Percentiles rank a stretch among this genome's conserved stretches.
Evolutionary conservation across 2,329 filamentous ascomycete species (phyloP).

Genomic region (Aureobasidium sp.): DNA sequence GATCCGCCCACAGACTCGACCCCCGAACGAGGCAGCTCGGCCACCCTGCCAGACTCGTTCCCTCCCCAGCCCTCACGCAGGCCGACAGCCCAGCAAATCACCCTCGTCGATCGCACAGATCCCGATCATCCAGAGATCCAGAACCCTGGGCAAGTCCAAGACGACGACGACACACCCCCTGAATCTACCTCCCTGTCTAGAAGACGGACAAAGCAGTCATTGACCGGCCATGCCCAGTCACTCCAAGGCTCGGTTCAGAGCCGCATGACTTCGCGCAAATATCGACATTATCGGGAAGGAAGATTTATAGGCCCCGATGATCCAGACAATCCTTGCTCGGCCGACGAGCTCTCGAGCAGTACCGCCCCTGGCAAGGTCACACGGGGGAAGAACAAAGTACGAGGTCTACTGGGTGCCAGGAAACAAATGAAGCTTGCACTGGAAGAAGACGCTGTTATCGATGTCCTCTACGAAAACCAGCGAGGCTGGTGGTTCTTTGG

Average conservation of each 20-base stretch:
- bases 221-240: slow-evolving; percentile 9
- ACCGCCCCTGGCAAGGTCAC: slow-evolving; percentile 22
- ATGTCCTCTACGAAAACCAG: slow-evolving; percentile 94
- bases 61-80: slow-evolving; percentile 31
- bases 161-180: slow-evolving; percentile 32
- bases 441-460: slow-evolving; percentile 53
- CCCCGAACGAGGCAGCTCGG: slow-evolving; percentile 1
- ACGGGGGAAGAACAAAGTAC: slow-evolving; percentile 26
- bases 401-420: slow-evolving; percentile 24
- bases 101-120: slow-evolving; percentile 53
- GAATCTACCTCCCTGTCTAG: slow-evolving; percentile 18
- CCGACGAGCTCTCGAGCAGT: slow-evolving; percentile 17
- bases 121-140: slow-evolving; percentile 7
- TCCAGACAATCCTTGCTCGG: slow-evolving; percentile 18
- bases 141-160: slow-evolving; percentile 13
- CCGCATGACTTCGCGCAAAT: slow-evolving; percentile 17
- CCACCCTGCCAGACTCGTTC: background rate
- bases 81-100: slow-evolving; percentile 58
- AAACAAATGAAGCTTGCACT: slow-evolving; percentile 28
- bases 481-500: slow-evolving; percentile 85
- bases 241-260: slow-evolving; percentile 6
- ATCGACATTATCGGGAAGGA: slow-evolving; percentile 21
- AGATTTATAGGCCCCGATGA: slow-evolving; percentile 19
- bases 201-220: slow-evolving; percentile 23
- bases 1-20: background rate